These are phyloP conservation scores for Exophiala dermatitidis DNA, from an alignment of 2,329 filamentous ascomycete genomes.

Conservation along the genomic window DNA sequence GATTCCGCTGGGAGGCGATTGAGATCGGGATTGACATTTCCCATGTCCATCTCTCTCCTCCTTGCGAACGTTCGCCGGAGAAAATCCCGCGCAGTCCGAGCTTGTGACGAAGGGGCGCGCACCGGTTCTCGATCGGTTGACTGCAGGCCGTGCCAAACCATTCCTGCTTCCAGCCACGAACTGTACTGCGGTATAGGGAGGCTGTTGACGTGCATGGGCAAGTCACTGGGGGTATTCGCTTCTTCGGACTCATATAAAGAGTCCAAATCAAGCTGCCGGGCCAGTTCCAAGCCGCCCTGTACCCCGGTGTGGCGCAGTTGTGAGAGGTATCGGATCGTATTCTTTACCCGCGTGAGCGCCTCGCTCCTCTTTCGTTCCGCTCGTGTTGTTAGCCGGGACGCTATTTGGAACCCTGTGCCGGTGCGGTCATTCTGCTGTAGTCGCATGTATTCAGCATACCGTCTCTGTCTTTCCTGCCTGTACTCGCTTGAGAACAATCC, in stretches of 20 bases:
- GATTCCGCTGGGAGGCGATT: not conserved
- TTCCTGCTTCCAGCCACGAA: constrained; percentile 57
- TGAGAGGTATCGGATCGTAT: constrained; percentile 56
- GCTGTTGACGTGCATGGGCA: constrained; percentile 24
- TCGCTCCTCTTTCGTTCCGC: not conserved
- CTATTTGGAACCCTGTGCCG: not conserved
- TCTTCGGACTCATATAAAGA: constrained; percentile 18
- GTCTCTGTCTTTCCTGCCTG: constrained; percentile 2
- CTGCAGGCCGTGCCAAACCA: constrained; percentile 56
- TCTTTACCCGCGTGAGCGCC: constrained; percentile 41
- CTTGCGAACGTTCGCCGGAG: constrained; percentile 8
- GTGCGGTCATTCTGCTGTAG: not conserved
- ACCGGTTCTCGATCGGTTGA: constrained; percentile 40
- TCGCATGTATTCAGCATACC: constrained; percentile 5
- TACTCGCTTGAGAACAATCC: not conserved
- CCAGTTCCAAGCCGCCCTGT: constrained; percentile 18
- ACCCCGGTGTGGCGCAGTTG: constrained; percentile 35
- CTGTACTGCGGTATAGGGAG: constrained; percentile 42
- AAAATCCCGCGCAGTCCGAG: constrained; percentile 12
- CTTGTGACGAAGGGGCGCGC: not conserved
- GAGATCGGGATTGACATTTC: constrained; percentile 1
- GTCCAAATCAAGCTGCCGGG: constrained; percentile 17
- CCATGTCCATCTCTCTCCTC: constrained; percentile 4
- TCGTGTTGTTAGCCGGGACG: not conserved
- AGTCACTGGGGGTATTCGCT: constrained; percentile 16